These are phyloP conservation scores for Geopyxis carbonaria DNA, from an alignment of 495 filamentous ascomycete genomes.

Conservation along the genomic window DNA sequence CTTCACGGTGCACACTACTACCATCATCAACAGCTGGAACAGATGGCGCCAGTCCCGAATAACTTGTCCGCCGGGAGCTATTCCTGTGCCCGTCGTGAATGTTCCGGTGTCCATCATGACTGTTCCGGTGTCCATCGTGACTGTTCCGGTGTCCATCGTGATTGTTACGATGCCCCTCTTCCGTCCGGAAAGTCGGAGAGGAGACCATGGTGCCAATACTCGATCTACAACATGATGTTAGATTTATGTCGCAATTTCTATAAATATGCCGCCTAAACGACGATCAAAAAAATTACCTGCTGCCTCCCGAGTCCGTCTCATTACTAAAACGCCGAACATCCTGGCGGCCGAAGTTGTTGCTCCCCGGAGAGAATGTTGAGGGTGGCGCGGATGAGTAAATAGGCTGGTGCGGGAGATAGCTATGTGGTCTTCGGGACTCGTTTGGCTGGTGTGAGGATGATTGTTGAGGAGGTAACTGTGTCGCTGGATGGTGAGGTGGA, in stretches of 20 bases:
- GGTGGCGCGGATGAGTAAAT: not conserved
- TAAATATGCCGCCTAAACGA: slow-evolving; percentile 7
- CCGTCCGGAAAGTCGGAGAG: slow-evolving; percentile 18
- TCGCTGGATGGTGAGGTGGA: not conserved
- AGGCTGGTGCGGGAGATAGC: slow-evolving; percentile 9
- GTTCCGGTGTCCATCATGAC: not conserved
- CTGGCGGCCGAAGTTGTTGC: slow-evolving; percentile 1
- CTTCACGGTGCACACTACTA: slow-evolving; percentile 11
- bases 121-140: slow-evolving; percentile 4
- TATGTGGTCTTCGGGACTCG: slow-evolving; percentile 12
- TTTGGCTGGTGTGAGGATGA: slow-evolving; percentile 10
- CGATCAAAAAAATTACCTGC: slow-evolving; percentile 15
- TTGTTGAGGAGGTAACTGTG: slow-evolving; percentile 12
- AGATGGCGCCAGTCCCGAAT: too few relatives aligned
- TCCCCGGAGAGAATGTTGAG: not conserved
- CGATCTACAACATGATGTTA: slow-evolving; percentile 11
- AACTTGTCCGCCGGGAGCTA: too few relatives aligned
- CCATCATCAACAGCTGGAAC: too few relatives aligned
- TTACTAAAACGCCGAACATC: slow-evolving; percentile 19
- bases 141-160: slow-evolving; percentile 9
- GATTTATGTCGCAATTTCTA: not conserved
- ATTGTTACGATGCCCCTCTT: slow-evolving; percentile 10
- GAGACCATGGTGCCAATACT: slow-evolving; percentile 22
- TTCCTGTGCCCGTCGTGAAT: slow-evolving; percentile 13
- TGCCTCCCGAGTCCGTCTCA: slow-evolving; percentile 10